Evolutionary conservation across 371 early-diverging fungal species (phyloP), one percentile per base, ranked within the genome.

Genomic region (Mucor velutinosus): DNA sequence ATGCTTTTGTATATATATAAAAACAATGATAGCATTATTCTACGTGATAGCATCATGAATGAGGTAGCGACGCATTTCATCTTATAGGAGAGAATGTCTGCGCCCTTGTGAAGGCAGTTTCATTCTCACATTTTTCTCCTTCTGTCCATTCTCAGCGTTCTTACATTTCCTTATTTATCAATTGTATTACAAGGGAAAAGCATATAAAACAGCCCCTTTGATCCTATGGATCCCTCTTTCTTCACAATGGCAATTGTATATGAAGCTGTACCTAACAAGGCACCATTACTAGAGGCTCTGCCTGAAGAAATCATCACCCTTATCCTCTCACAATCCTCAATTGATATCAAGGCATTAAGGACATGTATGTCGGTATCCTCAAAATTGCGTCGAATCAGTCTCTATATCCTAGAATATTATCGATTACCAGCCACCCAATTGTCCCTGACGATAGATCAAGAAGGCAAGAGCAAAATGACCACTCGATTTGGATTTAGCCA

Each of bases 251-350:
- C 51, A 23, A 51, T 51, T 25, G 23, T 25, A 25, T 51, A 51
- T 51, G 25, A 51, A 51, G 23, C 25, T 23, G 23, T 51, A 51
- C 25, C 23, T 25, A 51, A 51, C 23, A 51, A 0, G 12, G 14
- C 51, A 19, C 14, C 60, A 4, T 4, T 39, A 49, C 25, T 69
- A 19, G 53, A 72, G 21, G 8, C 14, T 15, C 30, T 72, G 3
- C 68, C 72, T 4, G 62, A 67, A 25, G 72, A 72, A 62, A 45
- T 72, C 3, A n/a, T 72, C 7, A 47, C 67, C 23, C 49, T 49
- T 12, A 64, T 64, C 4, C 39, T 72, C 7, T 49, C 41, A 30
- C 58, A 67, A 49, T 21, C 53, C 1, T n/a, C 27, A 7, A 14
- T 64, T 37, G 51, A 61, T 27, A 32, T 62, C 19, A 32, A 61